Base-by-base conservation (phyloP, 306 rosid species). In the Canavalia ensiformis region DNA sequence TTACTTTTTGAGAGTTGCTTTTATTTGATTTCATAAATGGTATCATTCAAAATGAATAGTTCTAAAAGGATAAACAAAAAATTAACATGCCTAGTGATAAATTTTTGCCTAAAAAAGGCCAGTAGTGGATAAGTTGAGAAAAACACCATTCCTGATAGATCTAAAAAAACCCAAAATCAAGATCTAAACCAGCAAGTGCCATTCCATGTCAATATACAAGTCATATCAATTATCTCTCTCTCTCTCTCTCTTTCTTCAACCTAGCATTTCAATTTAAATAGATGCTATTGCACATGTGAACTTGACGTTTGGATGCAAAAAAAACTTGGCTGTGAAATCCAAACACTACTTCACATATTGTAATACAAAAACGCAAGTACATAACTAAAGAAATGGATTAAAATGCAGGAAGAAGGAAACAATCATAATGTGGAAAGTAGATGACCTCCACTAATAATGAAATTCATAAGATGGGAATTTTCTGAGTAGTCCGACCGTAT, bases 101-200 rank as follows among this genome's bases (percentile, higher is more conserved):
- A 95, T 95, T 87, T 95, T 97, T 52, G 99, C 98, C 98, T 97
- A 95, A 64, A 95, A 95, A 76, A 95, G 97, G 78, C 99, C 45
- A 95, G 88, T 74, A 95, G 96, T 11, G 98, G 91, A 83, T 91
- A 95, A 7, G 99, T 91, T 13, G 99, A 90, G 90, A 95, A 93
- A 84, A 95, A 95, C 2, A 95, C 84, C 54, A 95, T 87, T 70
- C 99, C 99, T 0, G 99, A 98, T 49, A 95, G 92, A 47, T 94
- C 92, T 87, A 92, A 67, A 31, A 92, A 60, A 68, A 87, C 90
- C 25, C 82, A 75, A 86, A 68, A 82, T 64, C 63, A 92, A 71
- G 50, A 94, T 95, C 98, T 94, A 86, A 80, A 78, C 56, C 82
- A 47, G 77, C 50, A 90, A 5, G 47, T 77, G 81, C 62, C 56